These are phyloP conservation scores for Debaryomyces robertsiae DNA, from an alignment of 1,139 yeast genomes.

Conservation along the genomic window DNA sequence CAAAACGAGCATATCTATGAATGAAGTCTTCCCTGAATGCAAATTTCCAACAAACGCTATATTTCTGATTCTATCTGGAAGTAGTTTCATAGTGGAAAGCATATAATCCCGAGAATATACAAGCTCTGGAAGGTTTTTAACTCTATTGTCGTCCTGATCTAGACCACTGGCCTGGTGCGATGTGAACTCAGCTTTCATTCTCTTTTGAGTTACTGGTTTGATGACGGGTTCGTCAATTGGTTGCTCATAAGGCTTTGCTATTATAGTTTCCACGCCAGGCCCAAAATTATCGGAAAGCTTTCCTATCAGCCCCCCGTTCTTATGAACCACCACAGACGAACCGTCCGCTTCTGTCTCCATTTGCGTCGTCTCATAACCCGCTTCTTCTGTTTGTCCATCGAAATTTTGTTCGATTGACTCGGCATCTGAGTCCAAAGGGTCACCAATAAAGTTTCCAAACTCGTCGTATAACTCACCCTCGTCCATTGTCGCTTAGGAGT, in stretches of 20 bases:
- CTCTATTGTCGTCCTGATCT: slow-evolving; percentile 19
- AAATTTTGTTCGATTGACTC: slow-evolving; percentile 28
- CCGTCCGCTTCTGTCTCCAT: slow-evolving; percentile 6
- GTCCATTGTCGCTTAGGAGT: slow-evolving; percentile 8
- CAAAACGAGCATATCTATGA: slow-evolving; percentile 67
- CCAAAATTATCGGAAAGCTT: slow-evolving; percentile 20
- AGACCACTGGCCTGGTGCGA: slow-evolving; percentile 22
- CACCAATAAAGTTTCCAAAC: slow-evolving; percentile 76
- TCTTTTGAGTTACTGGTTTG: slow-evolving; percentile 49
- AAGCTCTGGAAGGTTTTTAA: slow-evolving; percentile 52
- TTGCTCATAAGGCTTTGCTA: slow-evolving; percentile 22
- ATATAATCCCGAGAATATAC: slow-evolving; percentile 67
- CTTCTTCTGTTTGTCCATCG: slow-evolving; percentile 18
- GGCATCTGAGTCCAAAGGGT: slow-evolving; percentile 46
- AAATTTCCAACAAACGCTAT: slow-evolving; percentile 80
- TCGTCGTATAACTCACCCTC: slow-evolving; percentile 73
- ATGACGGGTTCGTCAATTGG: slow-evolving; percentile 61
- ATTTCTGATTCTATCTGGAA: slow-evolving; percentile 73
- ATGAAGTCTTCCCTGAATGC: slow-evolving; percentile 86
- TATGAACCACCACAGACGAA: slow-evolving; percentile 32
- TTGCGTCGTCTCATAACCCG: slow-evolving; percentile 16
- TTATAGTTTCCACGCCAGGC: slow-evolving; percentile 56
- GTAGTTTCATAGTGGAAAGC: slow-evolving; percentile 41
- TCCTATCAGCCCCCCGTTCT: slow-evolving; percentile 30
- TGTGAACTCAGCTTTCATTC: slow-evolving; percentile 47